Evolutionary conservation across 2,329 filamentous ascomycete species (phyloP).

Genomic region (Aureobasidium sp.): DNA sequence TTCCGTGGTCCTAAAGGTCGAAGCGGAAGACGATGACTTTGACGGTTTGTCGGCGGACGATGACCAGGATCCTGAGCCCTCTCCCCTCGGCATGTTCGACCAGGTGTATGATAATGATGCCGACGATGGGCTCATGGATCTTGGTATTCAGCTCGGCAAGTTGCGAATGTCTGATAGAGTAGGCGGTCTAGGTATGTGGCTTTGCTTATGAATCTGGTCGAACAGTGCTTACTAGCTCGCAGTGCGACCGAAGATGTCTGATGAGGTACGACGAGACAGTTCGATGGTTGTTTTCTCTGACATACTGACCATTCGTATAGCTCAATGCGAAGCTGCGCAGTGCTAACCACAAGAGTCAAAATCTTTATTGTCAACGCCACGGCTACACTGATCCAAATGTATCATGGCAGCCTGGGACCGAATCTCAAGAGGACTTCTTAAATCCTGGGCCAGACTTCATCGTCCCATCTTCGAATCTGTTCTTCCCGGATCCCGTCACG

Average conservation of each 20-base stretch:
- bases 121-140: constrained; percentile 61
- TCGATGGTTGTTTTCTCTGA: not conserved
- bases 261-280: constrained; percentile 49
- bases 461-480: constrained; percentile 57
- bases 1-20: constrained; percentile 26
- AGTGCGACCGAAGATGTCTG: constrained; percentile 59
- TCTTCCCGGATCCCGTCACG: constrained; percentile 48
- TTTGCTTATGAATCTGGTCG: not conserved
- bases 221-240: not conserved
- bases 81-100: constrained; percentile 55
- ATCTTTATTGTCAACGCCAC: constrained; percentile 4
- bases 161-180: constrained; percentile 67
- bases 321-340: constrained; percentile 5
- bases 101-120: constrained; percentile 58
- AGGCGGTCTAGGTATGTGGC: constrained; percentile 47
- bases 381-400: not conserved
- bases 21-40: constrained; percentile 49
- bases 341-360: not conserved
- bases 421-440: constrained; percentile 41
- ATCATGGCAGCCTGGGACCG: not conserved
- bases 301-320: not conserved
- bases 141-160: constrained; percentile 63
- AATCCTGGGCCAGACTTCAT: constrained; percentile 59
- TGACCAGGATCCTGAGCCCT: constrained; percentile 52
- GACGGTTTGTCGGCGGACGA: constrained; percentile 45